phyloP scores from a whole-genome alignment of 1,284 basidiomycete species.

The Phylloporus sp. region DNA sequence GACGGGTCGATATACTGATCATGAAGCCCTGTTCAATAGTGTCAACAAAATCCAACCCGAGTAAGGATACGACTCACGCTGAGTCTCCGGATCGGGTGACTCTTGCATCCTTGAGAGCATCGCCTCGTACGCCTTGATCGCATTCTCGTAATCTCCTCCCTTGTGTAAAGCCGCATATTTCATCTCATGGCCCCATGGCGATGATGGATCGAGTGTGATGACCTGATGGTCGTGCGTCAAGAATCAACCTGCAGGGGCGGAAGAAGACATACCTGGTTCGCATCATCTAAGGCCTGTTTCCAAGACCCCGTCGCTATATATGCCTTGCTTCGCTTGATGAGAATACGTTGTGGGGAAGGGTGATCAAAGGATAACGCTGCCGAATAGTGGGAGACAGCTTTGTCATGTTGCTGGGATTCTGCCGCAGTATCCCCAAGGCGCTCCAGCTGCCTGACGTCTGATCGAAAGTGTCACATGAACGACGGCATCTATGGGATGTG shows the following conservation, averaged over 20 bases:
- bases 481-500: not conserved
- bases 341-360: not conserved
- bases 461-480: too few relatives aligned
- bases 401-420: not conserved
- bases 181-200: not conserved
- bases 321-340: not conserved
- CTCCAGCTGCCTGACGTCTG: not conserved
- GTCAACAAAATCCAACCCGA: not conserved
- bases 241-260: too few relatives aligned
- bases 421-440: slow-evolving; percentile 1
- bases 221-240: not conserved
- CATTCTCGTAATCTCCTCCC: not conserved
- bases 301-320: not conserved
- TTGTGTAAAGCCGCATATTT: not conserved
- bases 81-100: not conserved
- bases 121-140: not conserved
- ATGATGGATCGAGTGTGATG: not conserved
- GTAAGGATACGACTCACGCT: not conserved
- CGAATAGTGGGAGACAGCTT: not conserved
- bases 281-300: not conserved
- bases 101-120: not conserved
- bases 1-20: not conserved
- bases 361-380: not conserved
- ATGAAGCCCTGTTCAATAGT: not conserved
- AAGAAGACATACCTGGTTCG: not conserved